These are phyloP conservation scores for Camptophora hylomeconis DNA, from an alignment of 2,329 filamentous ascomycete genomes.

Conservation along the genomic window DNA sequence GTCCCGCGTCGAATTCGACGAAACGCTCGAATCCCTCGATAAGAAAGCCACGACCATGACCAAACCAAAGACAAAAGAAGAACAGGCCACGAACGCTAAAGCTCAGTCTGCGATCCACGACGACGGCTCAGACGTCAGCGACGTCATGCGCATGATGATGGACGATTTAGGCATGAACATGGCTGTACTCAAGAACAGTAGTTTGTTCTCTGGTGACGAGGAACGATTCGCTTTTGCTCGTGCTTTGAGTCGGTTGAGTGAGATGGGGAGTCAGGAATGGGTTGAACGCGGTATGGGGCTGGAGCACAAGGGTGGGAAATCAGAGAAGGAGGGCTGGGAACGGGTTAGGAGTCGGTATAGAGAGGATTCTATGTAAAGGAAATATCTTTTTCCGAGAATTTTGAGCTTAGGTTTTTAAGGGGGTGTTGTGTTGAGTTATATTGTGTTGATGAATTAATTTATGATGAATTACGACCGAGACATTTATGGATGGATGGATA, in stretches of 20 bases:
- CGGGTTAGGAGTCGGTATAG: slow-evolving; percentile 36
- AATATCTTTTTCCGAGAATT: no score
- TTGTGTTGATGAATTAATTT: no score
- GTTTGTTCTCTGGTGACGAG: slow-evolving; percentile 85
- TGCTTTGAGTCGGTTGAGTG: slow-evolving; percentile 67
- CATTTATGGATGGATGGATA: no score
- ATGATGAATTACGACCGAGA: no score
- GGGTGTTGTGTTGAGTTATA: no score
- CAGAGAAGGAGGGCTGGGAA: slow-evolving; percentile 35
- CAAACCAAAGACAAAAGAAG: slow-evolving; percentile 14
- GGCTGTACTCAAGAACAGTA: slow-evolving; percentile 69
- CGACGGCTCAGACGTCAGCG: slow-evolving; percentile 43
- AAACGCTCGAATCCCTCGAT: slow-evolving; percentile 35
- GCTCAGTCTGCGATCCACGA: slow-evolving; percentile 26
- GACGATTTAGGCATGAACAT: slow-evolving; percentile 81
- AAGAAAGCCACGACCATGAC: slow-evolving; percentile 13
- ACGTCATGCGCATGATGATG: slow-evolving; percentile 67
- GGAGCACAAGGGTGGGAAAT: slow-evolving; percentile 28
- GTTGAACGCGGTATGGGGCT: slow-evolving; percentile 60
- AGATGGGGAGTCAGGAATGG: slow-evolving; percentile 95
- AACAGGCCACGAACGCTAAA: slow-evolving; percentile 25
- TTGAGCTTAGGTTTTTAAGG: no score
- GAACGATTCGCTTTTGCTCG: slow-evolving; percentile 92
- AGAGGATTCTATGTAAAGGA: slow-evolving; percentile 35
- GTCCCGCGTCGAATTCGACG: slow-evolving; percentile 54